Evolutionary conservation across 345 rosid genomes (phyloP).

Genomic region (Anastatica hierochuntica): DNA sequence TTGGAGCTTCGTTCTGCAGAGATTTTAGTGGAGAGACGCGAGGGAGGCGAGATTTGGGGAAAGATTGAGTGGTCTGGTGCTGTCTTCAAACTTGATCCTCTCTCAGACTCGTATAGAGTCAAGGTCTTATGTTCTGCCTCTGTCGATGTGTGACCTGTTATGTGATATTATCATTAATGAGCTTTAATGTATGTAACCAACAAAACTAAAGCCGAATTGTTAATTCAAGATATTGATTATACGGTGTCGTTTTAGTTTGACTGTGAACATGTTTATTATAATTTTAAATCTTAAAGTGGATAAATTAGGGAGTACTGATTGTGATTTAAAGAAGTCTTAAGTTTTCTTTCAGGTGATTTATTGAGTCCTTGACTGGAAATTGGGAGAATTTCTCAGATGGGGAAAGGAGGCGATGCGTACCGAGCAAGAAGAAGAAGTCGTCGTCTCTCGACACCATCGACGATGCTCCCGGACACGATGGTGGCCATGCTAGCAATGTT

Average conservation of each 20-base stretch:
- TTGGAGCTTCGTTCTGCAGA: conserved; percentile 1
- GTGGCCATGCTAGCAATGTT: conserved; percentile 9
- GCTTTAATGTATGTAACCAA: too few species aligned
- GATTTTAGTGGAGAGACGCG: background rate
- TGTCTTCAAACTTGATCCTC: background rate
- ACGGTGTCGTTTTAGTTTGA: too few species aligned
- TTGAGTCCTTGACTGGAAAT: conserved; percentile 8
- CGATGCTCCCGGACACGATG: conserved; percentile 5
- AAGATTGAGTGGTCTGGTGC: background rate
- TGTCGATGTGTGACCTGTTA: background rate
- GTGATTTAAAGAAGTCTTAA: too few species aligned
- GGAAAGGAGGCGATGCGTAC: conserved; percentile 94
- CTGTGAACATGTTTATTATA: too few species aligned
- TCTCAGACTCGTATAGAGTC: background rate
- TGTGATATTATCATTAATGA: too few species aligned
- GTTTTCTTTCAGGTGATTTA: background rate
- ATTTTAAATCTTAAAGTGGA: too few species aligned
- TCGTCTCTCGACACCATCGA: conserved; percentile 19
- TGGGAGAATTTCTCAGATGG: conserved; percentile 39
- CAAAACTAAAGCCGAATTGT: too few species aligned
- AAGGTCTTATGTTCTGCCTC: background rate
- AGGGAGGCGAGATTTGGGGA: background rate
- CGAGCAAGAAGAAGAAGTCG: conserved; percentile 66
- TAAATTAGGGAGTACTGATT: too few species aligned
- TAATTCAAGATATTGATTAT: too few species aligned